Evolutionary conservation across 2,329 filamentous ascomycete species (phyloP).

Genomic region (Paraphaeosphaeria minitans): DNA sequence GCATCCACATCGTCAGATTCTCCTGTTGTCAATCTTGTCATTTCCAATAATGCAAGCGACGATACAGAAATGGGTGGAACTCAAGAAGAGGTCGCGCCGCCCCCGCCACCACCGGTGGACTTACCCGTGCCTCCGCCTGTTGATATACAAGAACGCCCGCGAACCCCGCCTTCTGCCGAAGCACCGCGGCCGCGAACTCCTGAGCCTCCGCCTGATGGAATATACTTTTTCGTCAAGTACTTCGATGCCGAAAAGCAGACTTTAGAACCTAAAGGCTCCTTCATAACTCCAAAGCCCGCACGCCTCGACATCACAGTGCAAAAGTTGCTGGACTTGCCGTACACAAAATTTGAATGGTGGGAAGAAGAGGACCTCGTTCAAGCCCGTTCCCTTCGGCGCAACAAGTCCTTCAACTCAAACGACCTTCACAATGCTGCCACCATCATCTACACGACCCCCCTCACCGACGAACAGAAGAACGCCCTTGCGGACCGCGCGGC

Average conservation of each 20-base stretch:
- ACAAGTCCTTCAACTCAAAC: conserved; percentile 40
- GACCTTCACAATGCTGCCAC: conserved; percentile 40
- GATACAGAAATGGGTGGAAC: conserved; percentile 47
- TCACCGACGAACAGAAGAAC: conserved; percentile 35
- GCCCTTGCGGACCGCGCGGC: conserved; percentile 39
- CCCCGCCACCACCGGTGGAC: conserved; percentile 23
- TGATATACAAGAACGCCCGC: conserved; percentile 16
- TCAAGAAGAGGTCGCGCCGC: conserved; percentile 35
- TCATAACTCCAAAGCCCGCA: conserved; percentile 37
- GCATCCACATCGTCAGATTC: conserved; percentile 22
- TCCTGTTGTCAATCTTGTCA: conserved; percentile 28
- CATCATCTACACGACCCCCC: conserved; percentile 38
- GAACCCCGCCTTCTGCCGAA: conserved; percentile 18
- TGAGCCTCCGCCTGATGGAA: conserved; percentile 37
- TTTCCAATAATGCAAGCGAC: conserved; percentile 17
- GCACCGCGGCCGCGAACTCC: conserved; percentile 22
- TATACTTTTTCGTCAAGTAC: conserved; percentile 49
- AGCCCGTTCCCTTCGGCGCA: conserved; percentile 34
- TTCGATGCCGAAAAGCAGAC: conserved; percentile 45
- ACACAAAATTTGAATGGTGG: conserved; percentile 55
- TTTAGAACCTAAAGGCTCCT: conserved; percentile 40
- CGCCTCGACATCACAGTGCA: conserved; percentile 43
- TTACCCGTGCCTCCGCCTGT: conserved; percentile 22
- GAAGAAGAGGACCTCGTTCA: conserved; percentile 51
- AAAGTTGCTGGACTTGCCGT: conserved; percentile 35